These are phyloP conservation scores for Sugiyamaella novakii DNA, from an alignment of 1,139 yeast genomes.

Conservation along the genomic window DNA sequence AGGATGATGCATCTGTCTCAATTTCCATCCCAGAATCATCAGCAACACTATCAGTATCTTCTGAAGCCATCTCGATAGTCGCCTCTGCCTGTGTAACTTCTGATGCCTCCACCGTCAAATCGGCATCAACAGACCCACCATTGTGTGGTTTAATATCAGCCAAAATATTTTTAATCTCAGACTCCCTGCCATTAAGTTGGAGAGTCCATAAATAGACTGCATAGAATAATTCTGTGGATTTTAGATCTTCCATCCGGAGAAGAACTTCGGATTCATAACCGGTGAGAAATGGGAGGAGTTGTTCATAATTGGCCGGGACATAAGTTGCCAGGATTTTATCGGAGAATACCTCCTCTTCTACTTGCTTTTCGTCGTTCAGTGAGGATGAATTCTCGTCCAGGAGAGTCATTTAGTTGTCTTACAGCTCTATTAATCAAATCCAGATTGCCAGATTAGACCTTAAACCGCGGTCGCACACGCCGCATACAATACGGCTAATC, in stretches of 20 bases:
- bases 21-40: background rate
- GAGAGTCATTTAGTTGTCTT: background rate
- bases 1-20: background rate
- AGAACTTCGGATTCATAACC: conserved; percentile 13
- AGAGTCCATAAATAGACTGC: conserved; percentile 22
- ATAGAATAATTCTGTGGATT: conserved; percentile 17
- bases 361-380: too few relatives aligned
- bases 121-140: background rate
- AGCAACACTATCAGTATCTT: background rate
- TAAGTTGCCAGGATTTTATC: background rate
- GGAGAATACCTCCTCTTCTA: background rate
- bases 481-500: too few relatives aligned
- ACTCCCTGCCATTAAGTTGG: conserved; percentile 11
- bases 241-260: background rate
- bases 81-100: background rate
- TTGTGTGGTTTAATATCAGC: background rate
- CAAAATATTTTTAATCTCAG: conserved; percentile 11
- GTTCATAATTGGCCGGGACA: conserved; percentile 5
- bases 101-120: too few relatives aligned
- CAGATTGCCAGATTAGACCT: too few relatives aligned
- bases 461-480: too few relatives aligned
- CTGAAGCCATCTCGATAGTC: too few relatives aligned
- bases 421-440: too few relatives aligned
- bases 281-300: conserved; percentile 11
- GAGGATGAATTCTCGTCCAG: background rate